Evolutionary conservation across 805 yeast species (phyloP).

Genomic region (Teunomyces pallodes): DNA sequence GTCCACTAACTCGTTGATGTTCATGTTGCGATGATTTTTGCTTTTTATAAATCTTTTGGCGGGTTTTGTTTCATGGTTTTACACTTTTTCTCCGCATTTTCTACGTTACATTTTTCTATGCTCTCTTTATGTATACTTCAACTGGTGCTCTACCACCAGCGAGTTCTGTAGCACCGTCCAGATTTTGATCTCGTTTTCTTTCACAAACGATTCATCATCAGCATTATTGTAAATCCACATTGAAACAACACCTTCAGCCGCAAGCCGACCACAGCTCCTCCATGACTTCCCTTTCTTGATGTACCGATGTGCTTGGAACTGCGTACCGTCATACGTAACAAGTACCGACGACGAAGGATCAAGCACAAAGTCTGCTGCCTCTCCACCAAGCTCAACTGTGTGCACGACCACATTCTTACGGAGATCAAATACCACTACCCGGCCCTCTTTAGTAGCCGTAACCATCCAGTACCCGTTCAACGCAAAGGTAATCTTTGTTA

Average conservation of each 20-base stretch:
- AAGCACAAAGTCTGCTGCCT: slow-evolving; percentile 22
- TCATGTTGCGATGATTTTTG: background rate
- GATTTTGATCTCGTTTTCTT: slow-evolving; percentile 6
- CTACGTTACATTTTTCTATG: background rate
- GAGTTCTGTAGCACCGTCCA: background rate
- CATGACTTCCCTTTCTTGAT: slow-evolving; percentile 40
- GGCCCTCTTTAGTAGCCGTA: slow-evolving; percentile 8
- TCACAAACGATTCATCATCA: slow-evolving; percentile 6
- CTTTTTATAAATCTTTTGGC: no score
- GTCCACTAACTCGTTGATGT: slow-evolving; percentile 25
- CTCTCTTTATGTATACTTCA: background rate
- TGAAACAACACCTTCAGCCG: background rate
- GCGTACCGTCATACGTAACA: slow-evolving; percentile 17
- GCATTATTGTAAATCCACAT: slow-evolving; percentile 4
- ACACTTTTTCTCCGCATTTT: background rate
- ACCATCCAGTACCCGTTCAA: slow-evolving; percentile 64
- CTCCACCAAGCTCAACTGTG: slow-evolving; percentile 20
- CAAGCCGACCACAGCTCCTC: slow-evolving; percentile 11
- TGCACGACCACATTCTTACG: slow-evolving; percentile 36
- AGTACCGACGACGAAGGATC: slow-evolving; percentile 38
- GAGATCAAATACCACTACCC: slow-evolving; percentile 47
- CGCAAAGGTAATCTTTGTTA: slow-evolving; percentile 48
- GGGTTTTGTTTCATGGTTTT: no score
- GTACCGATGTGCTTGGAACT: slow-evolving; percentile 32
- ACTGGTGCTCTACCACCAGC: background rate